phyloP scores from a whole-genome alignment of 2,329 filamentous ascomycete species.

The Fulvia fulva region DNA sequence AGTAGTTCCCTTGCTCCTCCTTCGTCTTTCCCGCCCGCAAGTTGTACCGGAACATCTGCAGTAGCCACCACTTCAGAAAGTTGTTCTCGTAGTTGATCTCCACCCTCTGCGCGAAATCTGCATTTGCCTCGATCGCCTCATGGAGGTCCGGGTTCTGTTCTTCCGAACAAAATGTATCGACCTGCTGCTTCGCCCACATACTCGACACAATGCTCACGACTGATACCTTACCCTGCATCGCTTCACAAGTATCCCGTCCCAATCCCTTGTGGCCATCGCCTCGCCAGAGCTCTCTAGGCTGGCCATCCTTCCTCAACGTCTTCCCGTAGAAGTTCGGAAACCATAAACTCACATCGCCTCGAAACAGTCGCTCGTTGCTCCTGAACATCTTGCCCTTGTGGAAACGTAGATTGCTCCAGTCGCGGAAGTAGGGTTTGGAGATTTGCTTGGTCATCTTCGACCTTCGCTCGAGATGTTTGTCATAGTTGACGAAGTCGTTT shows the following conservation, averaged over 20 bases:
- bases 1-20: slow-evolving; percentile 55
- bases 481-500: slow-evolving; percentile 78
- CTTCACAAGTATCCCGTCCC: slow-evolving; percentile 66
- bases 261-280: slow-evolving; percentile 37
- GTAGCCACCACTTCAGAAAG: slow-evolving; percentile 56
- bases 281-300: slow-evolving; percentile 59
- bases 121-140: slow-evolving; percentile 53
- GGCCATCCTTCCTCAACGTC: slow-evolving; percentile 66
- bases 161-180: slow-evolving; percentile 63
- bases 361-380: slow-evolving; percentile 79
- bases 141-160: slow-evolving; percentile 67
- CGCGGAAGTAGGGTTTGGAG: slow-evolving; percentile 86
- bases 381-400: slow-evolving; percentile 87
- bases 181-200: slow-evolving; percentile 81
- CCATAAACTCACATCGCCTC: slow-evolving; percentile 74
- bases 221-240: slow-evolving; percentile 64
- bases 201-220: slow-evolving; percentile 79
- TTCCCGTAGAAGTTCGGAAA: slow-evolving; percentile 87
- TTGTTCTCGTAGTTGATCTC: slow-evolving; percentile 88
- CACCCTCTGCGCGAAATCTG: slow-evolving; percentile 66
- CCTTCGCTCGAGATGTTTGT: slow-evolving; percentile 74
- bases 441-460: slow-evolving; percentile 73
- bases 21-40: slow-evolving; percentile 46
- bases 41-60: slow-evolving; percentile 49
- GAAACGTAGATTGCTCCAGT: slow-evolving; percentile 84